Evolutionary conservation across 2,329 filamentous ascomycete species (phyloP).

Genomic region (Fusarium scirpi): DNA sequence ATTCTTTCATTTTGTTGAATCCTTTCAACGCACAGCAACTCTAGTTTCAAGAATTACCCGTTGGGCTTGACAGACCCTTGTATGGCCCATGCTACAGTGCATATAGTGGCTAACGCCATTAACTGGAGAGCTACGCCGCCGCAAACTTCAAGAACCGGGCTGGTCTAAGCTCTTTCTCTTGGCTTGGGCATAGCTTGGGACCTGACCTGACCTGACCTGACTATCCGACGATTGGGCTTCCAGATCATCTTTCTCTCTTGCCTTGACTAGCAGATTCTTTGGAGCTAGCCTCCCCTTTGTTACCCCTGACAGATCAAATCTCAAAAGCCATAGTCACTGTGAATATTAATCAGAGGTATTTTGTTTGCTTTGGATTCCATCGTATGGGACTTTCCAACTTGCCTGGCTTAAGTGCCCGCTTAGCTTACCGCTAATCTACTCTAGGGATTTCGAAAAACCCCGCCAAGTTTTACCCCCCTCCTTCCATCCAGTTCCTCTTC

Average conservation of each 20-base stretch:
- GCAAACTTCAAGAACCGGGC: slow-evolving; percentile 8
- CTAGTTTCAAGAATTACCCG: not conserved
- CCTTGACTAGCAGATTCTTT: slow-evolving; percentile 3
- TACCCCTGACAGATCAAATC: not conserved
- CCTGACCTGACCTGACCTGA: slow-evolving; percentile 8
- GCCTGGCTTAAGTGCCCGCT: slow-evolving; percentile 5
- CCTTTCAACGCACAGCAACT: not conserved
- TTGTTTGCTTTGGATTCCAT: not conserved
- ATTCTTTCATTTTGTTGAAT: not conserved
- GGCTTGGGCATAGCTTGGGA: slow-evolving; percentile 31
- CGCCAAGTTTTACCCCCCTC: slow-evolving; percentile 40
- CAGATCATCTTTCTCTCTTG: slow-evolving; percentile 16
- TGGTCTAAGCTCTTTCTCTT: slow-evolving; percentile 34
- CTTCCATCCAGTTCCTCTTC: slow-evolving; percentile 7
- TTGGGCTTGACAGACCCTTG: slow-evolving; percentile 11
- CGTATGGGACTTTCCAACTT: slow-evolving; percentile 3
- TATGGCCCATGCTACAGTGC: slow-evolving; percentile 35
- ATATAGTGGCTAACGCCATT: slow-evolving; percentile 29
- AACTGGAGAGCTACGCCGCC: slow-evolving; percentile 22
- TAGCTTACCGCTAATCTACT: slow-evolving; percentile 41
- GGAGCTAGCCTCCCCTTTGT: not conserved
- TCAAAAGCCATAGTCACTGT: not conserved
- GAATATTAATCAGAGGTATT: not conserved
- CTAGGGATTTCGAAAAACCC: slow-evolving; percentile 44
- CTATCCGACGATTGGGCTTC: slow-evolving; percentile 27